Evolutionary conservation across 495 filamentous ascomycete genomes (phyloP).

Genomic region (Hypoxylon crocopeplum): DNA sequence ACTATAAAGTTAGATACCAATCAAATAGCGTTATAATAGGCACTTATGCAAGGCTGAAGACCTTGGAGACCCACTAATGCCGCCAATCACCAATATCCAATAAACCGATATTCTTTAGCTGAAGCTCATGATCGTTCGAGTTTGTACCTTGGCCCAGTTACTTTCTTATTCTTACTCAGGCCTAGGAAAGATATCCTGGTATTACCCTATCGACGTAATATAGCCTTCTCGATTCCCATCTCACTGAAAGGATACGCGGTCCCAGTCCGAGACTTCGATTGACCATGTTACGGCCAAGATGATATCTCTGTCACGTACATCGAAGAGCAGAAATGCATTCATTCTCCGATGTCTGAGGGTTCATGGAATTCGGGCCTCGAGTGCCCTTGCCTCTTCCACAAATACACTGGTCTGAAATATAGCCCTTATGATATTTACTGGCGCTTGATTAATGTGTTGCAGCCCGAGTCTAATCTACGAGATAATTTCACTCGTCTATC

Average conservation of each 20-base stretch:
- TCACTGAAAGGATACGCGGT: too few species aligned
- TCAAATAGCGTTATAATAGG: background rate
- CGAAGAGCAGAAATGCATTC: constrained; percentile 15
- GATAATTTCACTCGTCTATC: constrained; percentile 61
- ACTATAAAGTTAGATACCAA: background rate
- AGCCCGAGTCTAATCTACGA: constrained; percentile 6
- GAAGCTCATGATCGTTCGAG: background rate
- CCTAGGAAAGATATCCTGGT: too few species aligned
- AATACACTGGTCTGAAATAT: constrained; percentile 21
- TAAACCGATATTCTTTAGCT: background rate
- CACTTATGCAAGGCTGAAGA: constrained; percentile 11
- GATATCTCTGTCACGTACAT: constrained; percentile 24
- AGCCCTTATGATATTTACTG: background rate
- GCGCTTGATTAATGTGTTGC: constrained; percentile 2
- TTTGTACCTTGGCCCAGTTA: too few species aligned
- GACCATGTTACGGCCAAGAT: constrained; percentile 29
- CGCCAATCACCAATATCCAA: background rate
- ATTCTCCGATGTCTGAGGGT: constrained; percentile 4
- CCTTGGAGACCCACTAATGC: background rate
- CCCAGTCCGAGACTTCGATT: background rate
- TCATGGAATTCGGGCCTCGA: constrained; percentile 2
- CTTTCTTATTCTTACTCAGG: too few species aligned
- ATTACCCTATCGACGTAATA: too few species aligned
- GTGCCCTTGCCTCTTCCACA: constrained; percentile 1
- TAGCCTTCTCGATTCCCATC: too few species aligned